Evolutionary conservation across 169 alveolate genomes (phyloP).

Genomic region (Miamiensis avidus): DNA sequence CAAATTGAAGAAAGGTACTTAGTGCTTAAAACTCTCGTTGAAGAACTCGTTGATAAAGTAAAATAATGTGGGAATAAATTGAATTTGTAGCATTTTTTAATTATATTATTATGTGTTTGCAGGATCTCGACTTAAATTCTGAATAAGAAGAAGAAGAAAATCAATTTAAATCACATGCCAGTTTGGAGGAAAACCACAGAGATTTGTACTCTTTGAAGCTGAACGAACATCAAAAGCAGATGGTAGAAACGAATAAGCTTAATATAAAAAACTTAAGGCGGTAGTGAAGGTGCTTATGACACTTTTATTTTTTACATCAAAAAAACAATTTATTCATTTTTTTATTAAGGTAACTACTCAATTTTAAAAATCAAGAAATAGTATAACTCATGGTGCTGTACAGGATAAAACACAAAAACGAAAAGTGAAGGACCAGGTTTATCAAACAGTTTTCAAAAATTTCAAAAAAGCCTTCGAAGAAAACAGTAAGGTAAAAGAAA

Average conservation of each 20-base stretch:
- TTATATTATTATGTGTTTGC: too few relatives aligned
- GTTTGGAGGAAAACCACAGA: neutral
- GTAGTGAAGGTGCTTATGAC: neutral
- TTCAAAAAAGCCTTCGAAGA: neutral
- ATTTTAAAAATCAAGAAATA: too few relatives aligned
- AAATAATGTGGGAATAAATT: too few relatives aligned
- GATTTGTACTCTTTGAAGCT: neutral
- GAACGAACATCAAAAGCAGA: neutral
- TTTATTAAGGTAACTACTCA: too few relatives aligned
- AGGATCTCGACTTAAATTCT: neutral
- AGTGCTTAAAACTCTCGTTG: neutral
- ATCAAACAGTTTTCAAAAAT: neutral
- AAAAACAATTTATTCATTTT: too few relatives aligned
- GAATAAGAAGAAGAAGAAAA: neutral
- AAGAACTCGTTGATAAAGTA: neutral
- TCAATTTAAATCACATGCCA: neutral
- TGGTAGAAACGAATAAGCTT: neutral
- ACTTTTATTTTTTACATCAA: too few relatives aligned
- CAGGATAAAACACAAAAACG: too few relatives aligned
- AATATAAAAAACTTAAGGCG: neutral
- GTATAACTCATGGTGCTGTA: too few relatives aligned
- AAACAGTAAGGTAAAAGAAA: neutral
- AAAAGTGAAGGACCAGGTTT: too few relatives aligned
- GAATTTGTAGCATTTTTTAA: too few relatives aligned
- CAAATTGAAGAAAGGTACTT: too few relatives aligned